Evolutionary conservation across 2,329 filamentous ascomycete genomes (phyloP), one percentile per base, ranked within the genome.

Genomic region (Phialemonium atrogriseum): DNA sequence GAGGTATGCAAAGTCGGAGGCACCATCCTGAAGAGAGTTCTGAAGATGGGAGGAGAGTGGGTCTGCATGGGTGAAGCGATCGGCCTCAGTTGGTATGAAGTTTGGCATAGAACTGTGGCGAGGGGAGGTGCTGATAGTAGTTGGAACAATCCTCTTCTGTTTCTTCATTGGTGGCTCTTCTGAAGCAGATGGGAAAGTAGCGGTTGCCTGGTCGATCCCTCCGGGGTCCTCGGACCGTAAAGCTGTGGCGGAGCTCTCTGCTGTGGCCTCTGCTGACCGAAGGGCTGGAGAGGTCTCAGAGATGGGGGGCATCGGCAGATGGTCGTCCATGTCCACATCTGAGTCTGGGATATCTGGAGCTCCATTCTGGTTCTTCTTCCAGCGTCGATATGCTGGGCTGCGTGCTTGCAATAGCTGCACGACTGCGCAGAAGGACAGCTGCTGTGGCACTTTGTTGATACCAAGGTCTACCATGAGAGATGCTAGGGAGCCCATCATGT

Each of bases 361-460:
- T n/a, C n/a, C n/a, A n/a, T n/a, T n/a, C n/a, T 37, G 30, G 15
- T 34, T 22, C 34, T 54, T 54, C 25, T 47, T 52, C 42, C 51
- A 50, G 2, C 44, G 30, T 12, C 43, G 55, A 39, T 74, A 82
- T 21, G 57, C 60, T 2, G 40, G 42, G 31, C 79, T 84, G 27
- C 48, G 56, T 18, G 48, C 46, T 24, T 66, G 70, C 5, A 88
- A 63, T 19, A 66, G 58, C 3, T 60, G 44, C 34, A 88, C 72
- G 8, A 73, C 74, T 37, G 66, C 60, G 10, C 65, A 58, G 3
- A 91, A 52, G 2, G 66, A 68, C 26, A 62, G 60, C 35, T 75
- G 70, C 39, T 80, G 73, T 3, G 70, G 72, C 13, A 77, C 54
- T 4, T 68, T 63, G 23, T 54, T 67, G 33, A 88, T 59, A 2